Percentiles rank a stretch among this genome's conserved stretches.
Evolutionary conservation across 2,329 filamentous ascomycete genomes (phyloP).

Genomic region (Beauveria bassiana): DNA sequence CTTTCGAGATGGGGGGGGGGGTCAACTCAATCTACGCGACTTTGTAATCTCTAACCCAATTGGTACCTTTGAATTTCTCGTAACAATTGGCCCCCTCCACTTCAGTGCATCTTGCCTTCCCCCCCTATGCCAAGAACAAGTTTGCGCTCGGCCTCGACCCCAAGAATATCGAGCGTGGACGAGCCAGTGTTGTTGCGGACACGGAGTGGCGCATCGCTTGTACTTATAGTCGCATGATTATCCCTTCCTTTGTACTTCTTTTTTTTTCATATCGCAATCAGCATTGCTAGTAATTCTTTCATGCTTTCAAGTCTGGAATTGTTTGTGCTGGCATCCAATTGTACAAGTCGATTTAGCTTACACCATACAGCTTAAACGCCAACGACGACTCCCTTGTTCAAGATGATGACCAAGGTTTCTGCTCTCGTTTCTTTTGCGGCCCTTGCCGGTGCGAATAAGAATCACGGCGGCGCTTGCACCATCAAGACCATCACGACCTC

Average conservation of each 20-base stretch:
- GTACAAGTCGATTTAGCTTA: no score
- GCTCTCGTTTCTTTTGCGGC: background rate
- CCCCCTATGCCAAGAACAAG: no score
- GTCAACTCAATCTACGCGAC: no score
- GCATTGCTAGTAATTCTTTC: background rate
- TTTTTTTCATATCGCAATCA: background rate
- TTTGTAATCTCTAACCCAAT: no score
- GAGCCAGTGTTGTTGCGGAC: background rate
- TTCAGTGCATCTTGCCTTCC: no score
- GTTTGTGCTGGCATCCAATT: no score
- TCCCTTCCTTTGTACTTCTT: background rate
- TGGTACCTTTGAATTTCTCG: no score
- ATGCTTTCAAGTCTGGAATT: no score
- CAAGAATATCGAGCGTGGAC: slow-evolving; percentile 1
- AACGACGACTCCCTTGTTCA: background rate
- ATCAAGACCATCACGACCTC: slow-evolving; percentile 12
- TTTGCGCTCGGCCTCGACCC: no score
- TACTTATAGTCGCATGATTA: background rate
- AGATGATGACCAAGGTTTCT: background rate
- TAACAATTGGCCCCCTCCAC: no score
- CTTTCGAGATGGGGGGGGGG: no score
- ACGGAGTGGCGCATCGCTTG: background rate
- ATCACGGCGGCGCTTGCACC: slow-evolving; percentile 13
- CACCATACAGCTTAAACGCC: background rate
- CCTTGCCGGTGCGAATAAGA: slow-evolving; percentile 8